Percentiles rank a stretch among this genome's conserved stretches.
Conservation (phyloP, 1,284 basidiomycete genomes). For the Mycosarcoma maydis region DNA sequence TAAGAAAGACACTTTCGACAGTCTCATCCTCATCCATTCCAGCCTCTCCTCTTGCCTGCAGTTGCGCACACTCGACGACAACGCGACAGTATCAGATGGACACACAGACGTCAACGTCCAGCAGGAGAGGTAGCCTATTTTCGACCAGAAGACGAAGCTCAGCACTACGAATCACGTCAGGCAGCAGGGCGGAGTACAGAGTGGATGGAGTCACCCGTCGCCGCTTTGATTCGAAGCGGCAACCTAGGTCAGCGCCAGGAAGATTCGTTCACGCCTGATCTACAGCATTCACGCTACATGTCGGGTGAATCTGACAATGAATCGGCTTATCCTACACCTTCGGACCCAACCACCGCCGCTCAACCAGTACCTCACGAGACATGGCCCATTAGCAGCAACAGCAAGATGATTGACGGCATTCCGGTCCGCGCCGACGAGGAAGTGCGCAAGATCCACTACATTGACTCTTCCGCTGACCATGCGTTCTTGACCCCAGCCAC, state of each 20-base stretch:
- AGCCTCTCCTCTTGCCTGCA: not conserved
- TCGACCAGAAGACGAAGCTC: not conserved
- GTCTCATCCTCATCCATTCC: not conserved
- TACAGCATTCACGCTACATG: slow-evolving; percentile 26
- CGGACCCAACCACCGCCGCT: slow-evolving; percentile 18
- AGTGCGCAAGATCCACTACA: slow-evolving; percentile 41
- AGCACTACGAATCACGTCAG: not conserved
- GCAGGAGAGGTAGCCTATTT: not conserved
- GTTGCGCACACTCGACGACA: no score
- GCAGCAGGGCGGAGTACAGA: not conserved
- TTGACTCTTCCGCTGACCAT: slow-evolving; percentile 23
- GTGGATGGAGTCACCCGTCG: slow-evolving; percentile 18
- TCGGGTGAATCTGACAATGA: slow-evolving; percentile 45
- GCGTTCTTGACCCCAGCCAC: not conserved
- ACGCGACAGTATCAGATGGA: not conserved
- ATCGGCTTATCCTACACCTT: slow-evolving; percentile 37
- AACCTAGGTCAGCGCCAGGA: slow-evolving; percentile 5
- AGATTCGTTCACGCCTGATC: slow-evolving; percentile 23
- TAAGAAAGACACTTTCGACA: slow-evolving; percentile 17
- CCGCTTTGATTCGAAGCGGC: slow-evolving; percentile 1
- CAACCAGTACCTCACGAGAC: slow-evolving; percentile 5
- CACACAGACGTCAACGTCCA: not conserved
- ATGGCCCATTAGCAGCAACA: slow-evolving; percentile 2
- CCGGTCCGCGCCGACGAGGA: slow-evolving; percentile 22
- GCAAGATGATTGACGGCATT: slow-evolving; percentile 5